Conservation (phyloP, 768 basidiomycete genomes). For the Boletus edulis region DNA sequence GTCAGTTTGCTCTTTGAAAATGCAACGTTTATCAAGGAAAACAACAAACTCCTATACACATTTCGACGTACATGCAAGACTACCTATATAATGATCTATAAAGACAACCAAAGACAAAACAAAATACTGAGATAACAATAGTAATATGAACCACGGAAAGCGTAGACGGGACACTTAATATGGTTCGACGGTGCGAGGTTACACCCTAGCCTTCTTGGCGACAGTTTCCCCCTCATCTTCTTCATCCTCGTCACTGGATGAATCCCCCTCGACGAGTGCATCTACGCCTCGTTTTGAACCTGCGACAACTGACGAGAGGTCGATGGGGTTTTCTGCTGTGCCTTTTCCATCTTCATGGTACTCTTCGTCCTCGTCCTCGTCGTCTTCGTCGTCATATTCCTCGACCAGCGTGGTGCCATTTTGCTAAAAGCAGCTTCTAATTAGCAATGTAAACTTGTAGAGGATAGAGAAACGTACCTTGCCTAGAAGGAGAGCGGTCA, state of each 20-base stretch:
- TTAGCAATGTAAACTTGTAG: background rate
- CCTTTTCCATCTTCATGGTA: constrained; percentile 12
- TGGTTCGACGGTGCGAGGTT: background rate
- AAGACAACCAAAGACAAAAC: background rate
- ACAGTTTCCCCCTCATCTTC: constrained; percentile 5
- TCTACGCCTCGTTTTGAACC: constrained; percentile 28
- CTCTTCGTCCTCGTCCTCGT: constrained; percentile 22
- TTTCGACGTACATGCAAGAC: background rate
- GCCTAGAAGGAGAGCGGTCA: constrained; percentile 25
- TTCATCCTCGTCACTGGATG: constrained; percentile 8
- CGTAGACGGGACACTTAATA: background rate
- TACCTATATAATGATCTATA: constrained; percentile 19
- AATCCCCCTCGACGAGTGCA: constrained; percentile 16
- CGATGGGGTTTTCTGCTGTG: constrained; percentile 8
- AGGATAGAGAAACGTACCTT: constrained; percentile 7
- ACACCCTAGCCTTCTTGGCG: constrained; percentile 29
- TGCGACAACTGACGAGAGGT: constrained; percentile 5
- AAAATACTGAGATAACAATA: background rate
- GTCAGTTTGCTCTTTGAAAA: too few species aligned
- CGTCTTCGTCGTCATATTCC: constrained; percentile 13
- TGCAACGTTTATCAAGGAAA: too few species aligned
- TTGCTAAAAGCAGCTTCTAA: background rate
- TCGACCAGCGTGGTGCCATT: constrained; percentile 9
- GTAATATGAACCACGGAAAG: background rate
- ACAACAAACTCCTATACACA: background rate